Base-by-base conservation (phyloP, 176 grass and related monocot species). In the Zoysia japonica region DNA sequence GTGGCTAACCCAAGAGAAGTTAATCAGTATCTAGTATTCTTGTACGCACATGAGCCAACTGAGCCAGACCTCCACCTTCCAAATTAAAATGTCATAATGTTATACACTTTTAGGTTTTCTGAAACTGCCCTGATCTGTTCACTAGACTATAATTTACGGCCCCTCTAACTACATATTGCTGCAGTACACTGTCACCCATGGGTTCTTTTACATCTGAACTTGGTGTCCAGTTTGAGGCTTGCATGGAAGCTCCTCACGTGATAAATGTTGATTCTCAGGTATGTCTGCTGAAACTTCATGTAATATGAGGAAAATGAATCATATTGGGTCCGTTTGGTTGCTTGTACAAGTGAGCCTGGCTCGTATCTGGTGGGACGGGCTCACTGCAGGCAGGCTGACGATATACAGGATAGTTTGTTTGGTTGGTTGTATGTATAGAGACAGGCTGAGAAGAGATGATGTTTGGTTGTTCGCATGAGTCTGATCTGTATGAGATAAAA, bases 141-240 rank as follows among this genome's bases (percentile, higher is more conserved):
- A 67, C 6, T 48, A 37, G 52, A 49, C 70, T 9, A 54, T 76
- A 53, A 76, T 54, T 70, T 63, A 64, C 16, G 77, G 28, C 16
- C 79, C 78, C 62, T 70, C 55, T 56, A 78, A 76, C 61, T 39
- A 50, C 9, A 59, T 71, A 83, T 84, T 62, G 43, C 53, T 82
- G 61, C 79, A 97, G 95, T 50, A 97, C 95, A 69, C 91, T 97
- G 50, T 94, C 95, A 64, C 95, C 95, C 15, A 92, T 94, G 95
- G 89, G 91, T 10, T 97, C 95, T 55, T 97, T 97, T 89, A 86
- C 95, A 90, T 97, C 95, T 67, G 95, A 97, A 85, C 92, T 97
- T 47, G 95, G 95, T 54, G 87, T 94, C 14, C 91, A 90, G 76
- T 97, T 97, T 68, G 91, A 97, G 74, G 80, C 92, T 86, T n/a